Evolutionary conservation across 176 grass and related monocot species (phyloP).

Genomic region (Rhynchospora pubera): DNA sequence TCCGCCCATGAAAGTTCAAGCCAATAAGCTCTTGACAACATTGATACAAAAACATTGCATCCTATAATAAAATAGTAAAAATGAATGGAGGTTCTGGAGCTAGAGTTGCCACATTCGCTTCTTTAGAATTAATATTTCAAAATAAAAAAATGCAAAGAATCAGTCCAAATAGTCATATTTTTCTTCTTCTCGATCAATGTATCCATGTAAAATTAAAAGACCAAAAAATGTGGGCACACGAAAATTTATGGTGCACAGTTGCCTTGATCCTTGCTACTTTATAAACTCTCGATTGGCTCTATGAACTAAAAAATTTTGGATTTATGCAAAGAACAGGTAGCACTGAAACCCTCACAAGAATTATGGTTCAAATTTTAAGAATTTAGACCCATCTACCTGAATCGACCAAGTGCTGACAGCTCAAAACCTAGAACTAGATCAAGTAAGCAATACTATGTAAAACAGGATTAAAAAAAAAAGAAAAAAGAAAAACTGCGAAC

Average conservation of each 20-base stretch:
- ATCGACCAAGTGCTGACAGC: neutral
- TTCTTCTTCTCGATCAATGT: neutral
- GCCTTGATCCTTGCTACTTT: neutral
- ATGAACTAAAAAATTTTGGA: neutral
- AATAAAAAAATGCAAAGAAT: neutral
- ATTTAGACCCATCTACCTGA: neutral
- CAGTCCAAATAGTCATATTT: neutral
- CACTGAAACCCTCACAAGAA: neutral
- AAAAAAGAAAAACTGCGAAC: constrained; percentile 28
- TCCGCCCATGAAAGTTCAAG: constrained; percentile 8
- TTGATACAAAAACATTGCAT: neutral
- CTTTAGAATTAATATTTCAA: neutral
- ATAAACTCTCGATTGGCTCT: neutral
- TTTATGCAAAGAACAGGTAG: neutral
- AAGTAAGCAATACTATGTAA: neutral
- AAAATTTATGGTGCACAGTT: neutral
- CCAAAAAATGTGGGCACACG: neutral
- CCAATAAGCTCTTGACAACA: neutral
- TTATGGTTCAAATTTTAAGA: neutral
- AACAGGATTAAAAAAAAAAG: neutral
- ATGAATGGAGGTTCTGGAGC: neutral
- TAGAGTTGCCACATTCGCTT: neutral
- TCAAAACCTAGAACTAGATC: too few relatives aligned
- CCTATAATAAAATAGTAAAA: neutral
- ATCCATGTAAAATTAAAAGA: neutral